Base-by-base conservation (phyloP, 176 grass and related monocot genomes). In the Bonia amplexicaulis region DNA sequence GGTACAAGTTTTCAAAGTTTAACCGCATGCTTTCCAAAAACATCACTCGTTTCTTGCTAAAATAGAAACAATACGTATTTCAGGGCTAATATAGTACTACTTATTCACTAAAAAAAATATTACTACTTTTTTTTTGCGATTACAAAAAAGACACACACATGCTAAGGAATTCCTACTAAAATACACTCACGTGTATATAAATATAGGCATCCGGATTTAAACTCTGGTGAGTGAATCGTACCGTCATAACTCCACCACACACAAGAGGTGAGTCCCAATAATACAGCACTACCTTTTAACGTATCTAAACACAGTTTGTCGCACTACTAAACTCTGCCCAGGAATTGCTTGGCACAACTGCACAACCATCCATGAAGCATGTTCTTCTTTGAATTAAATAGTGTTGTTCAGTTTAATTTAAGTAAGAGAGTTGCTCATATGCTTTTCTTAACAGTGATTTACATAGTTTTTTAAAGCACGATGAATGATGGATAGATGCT, bases 161-260 rank as follows among this genome's bases (percentile, higher is more conserved):
- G 33, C 33, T 35, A 35, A 35, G 0, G 4, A 35, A 42, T 42
- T 42, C 0, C 8, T 42, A 2, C 8, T 9, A 0, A 41, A 9
- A 42, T 7, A 9, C 41, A 2, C 8, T 9, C 41, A 42, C 7
- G 7, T 9, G 1, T 9, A 42, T 2, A 2, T 9, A 42, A 42
- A 42, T 6, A 7, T 40, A 7, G 39, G 0, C 39, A 7, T 7
- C 6, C 0, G 5, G 39, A 40, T 40, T 40, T 40, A 7, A 20
- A 22, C 20, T 19, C 0, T 44, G 1, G 0, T 44, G 9, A 8
- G 1, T 44, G 0, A 44, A 9, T 44, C 2, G 2, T 44, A 44
- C 2, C 10, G 9, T 2, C 9, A 44, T 9, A 44, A 44, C 42
- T 44, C 42, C 2, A 44, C 9, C 42, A 11, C 9, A 2, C 2